Base-by-base conservation (phyloP, 2,329 filamentous ascomycete species). In the Fusarium domesticum region DNA sequence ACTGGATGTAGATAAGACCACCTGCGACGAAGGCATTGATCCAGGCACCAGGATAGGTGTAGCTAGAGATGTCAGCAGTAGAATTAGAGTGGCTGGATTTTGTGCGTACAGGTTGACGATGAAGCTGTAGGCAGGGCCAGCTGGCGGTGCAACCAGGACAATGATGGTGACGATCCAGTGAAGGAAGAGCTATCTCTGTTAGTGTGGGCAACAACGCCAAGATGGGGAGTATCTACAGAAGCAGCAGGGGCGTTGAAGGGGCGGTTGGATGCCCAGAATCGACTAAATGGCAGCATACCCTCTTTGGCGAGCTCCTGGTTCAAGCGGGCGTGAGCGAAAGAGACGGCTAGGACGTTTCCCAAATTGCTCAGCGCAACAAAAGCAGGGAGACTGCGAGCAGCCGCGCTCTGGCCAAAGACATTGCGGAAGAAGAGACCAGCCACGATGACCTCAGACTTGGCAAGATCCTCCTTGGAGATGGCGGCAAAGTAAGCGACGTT, bases 271-370 rank as follows among this genome's bases (percentile, higher is more conserved):
- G 84, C 84, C 80, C 81, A 87, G 60, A 88, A 78, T 3, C 73
- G 72, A 48, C 79, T 81, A 42, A 76, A 84, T 0, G 85, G 85
- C 12, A 88, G 58, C 5, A 88, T 68, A 0, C 83, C 83, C 57
- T 89, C 84, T 57, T 85, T 85, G 1, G 80, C 85, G 35, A 88
- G 70, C 61, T 87, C 84, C 51, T 83, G 80, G 52, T 80, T 83
- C 8, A 83, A 54, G 1, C 80, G 71, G 0, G 79, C 67, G 41
- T 83, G 77, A 0, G 78, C 73, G 53, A 83, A 84, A 45, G 73
- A 80, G 35, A 83, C 74, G 16, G 78, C 77, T 7, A 84, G 65
- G 1, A 85, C 78, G 39, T 84, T 84, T 6, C 81, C 81, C 37
- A 84, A 57, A 50, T 81, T 81, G 39, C 76, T 81, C 25, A 84